Percentiles rank a stretch among this genome's conserved stretches.
Evolutionary conservation across 805 yeast genomes (phyloP).

Genomic region (Grigorovia yakushimaensis): DNA sequence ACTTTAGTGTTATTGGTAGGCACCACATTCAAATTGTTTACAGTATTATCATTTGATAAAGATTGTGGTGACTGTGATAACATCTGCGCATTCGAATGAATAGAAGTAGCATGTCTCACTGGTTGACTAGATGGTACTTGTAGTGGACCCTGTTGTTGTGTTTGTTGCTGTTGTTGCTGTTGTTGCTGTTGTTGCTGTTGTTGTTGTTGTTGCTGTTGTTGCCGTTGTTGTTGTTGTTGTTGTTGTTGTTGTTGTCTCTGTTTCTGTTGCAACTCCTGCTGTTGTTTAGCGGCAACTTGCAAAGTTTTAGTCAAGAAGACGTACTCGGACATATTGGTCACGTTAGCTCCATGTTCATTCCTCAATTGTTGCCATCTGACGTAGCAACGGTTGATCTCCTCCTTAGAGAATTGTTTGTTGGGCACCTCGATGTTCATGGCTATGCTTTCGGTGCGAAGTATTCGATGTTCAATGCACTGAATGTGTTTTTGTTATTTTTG

Average conservation of each 20-base stretch:
- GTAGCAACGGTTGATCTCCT: conserved; percentile 30
- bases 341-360: conserved; percentile 29
- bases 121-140: neutral
- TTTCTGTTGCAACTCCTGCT: conserved; percentile 22
- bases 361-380: conserved; percentile 31
- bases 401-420: conserved; percentile 26
- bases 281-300: conserved; percentile 29
- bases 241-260: conserved; percentile 14
- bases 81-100: neutral
- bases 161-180: conserved; percentile 8
- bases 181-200: conserved; percentile 13
- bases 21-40: no score
- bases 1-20: no score
- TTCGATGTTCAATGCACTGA: neutral
- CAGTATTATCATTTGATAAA: neutral
- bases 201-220: conserved; percentile 9
- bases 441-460: neutral
- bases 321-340: conserved; percentile 27
- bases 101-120: neutral
- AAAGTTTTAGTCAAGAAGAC: conserved; percentile 28
- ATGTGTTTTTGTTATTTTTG: neutral
- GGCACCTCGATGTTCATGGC: conserved; percentile 23
- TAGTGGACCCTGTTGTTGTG: neutral
- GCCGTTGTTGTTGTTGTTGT: conserved; percentile 7
- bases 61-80: neutral